Base-by-base conservation (phyloP, 2,329 filamentous ascomycete genomes). In the Epichloe baconii region DNA sequence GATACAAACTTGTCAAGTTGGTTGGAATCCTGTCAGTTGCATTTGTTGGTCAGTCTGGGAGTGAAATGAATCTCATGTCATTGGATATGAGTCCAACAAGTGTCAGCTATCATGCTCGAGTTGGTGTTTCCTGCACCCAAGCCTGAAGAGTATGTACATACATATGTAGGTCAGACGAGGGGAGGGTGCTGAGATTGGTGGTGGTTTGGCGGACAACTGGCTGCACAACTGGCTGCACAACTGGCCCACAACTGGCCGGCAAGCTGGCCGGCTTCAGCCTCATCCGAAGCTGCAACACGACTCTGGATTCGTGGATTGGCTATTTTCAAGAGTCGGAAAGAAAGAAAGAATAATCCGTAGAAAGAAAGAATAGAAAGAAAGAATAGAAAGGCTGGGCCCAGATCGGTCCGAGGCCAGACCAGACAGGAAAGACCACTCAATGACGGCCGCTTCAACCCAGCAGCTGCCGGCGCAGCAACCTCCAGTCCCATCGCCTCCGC, bases 201-300 rank as follows among this genome's bases (percentile, higher is more conserved):
- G 37, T 40, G 47, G 14, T 36, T 17, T 35, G 43, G 14, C 34
- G 14, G 8, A 19, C 19, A 19, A 19, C 19, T 19, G 19, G 19
- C 19, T 3, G 19, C 19, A 19, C 19, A 19, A 19, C 19, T 19
- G 19, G 19, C 19, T 19, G 19, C 19, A 19, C 19, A 19, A 19
- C 19, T 19, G 19, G 19, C 19, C 3, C 19, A 44, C 42, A 45
- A 31, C 44, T 36, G 44, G 12, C 44, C 11, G 31, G 3, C 44
- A 46, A 49, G 40, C 47, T 40, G 46, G 36, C 46, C 46, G 23
- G 23, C 21, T 19, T 44, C 37, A 48, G 47, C 41, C 43, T 23
- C 40, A 44, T 17, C 17, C 34, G 35, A 49, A 54, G 43, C 45
- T 53, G 31, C 50, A 50, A 47, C 50, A 47, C 45, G 54, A 56